Evolutionary conservation across 2,329 filamentous ascomycete species (phyloP).

Genomic region (Penicillium sp.): DNA sequence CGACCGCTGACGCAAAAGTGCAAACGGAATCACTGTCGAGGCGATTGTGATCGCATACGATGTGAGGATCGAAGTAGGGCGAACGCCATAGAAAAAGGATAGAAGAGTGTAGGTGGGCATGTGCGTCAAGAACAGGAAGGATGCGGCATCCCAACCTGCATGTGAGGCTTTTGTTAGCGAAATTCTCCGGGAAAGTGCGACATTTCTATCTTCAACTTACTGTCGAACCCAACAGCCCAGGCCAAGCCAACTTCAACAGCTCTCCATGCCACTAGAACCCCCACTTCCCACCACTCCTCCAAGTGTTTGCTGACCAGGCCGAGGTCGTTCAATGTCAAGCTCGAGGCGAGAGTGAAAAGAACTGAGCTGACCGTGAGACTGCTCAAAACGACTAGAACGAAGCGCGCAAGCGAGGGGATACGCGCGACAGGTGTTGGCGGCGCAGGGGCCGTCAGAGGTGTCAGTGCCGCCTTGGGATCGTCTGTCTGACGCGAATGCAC

Average conservation of each 20-base stretch:
- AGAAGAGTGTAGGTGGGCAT: conserved; percentile 75
- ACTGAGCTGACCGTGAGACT: conserved; percentile 62
- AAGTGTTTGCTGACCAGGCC: conserved; percentile 63
- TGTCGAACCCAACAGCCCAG: conserved; percentile 69
- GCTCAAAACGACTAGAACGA: conserved; percentile 48
- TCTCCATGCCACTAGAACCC: conserved; percentile 56
- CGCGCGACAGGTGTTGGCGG: conserved; percentile 21
- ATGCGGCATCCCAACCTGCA: conserved; percentile 63
- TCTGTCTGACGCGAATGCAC: conserved; percentile 4
- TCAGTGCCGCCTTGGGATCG: neutral
- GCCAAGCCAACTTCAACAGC: conserved; percentile 64
- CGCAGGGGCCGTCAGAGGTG: conserved; percentile 8
- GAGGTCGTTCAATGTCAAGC: conserved; percentile 64
- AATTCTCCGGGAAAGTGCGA: too few relatives aligned
- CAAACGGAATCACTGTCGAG: conserved; percentile 70
- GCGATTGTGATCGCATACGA: conserved; percentile 67
- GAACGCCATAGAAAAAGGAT: conserved; percentile 72
- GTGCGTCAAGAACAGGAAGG: conserved; percentile 67
- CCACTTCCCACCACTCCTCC: conserved; percentile 62
- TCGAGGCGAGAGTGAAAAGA: conserved; percentile 62
- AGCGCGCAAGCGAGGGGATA: conserved; percentile 39
- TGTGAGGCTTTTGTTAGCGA: neutral
- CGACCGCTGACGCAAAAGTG: conserved; percentile 67
- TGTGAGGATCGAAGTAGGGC: conserved; percentile 57
- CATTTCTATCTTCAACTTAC: conserved; percentile 26